These are phyloP conservation scores for Teunomyces lycoperdinae DNA, from an alignment of 805 yeast genomes.

Conservation along the genomic window DNA sequence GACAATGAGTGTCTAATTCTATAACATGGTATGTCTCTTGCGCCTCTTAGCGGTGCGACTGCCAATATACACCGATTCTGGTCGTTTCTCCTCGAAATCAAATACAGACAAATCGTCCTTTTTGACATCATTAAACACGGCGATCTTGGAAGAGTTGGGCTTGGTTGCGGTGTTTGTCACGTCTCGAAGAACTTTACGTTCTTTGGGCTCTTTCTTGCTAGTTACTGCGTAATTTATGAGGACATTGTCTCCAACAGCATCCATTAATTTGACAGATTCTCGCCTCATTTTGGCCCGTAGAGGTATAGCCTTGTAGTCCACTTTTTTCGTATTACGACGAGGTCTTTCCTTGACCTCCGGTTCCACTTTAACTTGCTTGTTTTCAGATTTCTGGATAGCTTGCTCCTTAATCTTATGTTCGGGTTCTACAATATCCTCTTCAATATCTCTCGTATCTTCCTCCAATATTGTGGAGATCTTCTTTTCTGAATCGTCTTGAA, in stretches of 20 bases:
- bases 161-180: slow-evolving; percentile 2
- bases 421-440: background rate
- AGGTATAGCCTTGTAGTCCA: slow-evolving; percentile 69
- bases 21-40: slow-evolving; percentile 7
- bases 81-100: slow-evolving; percentile 8
- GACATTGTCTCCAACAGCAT: slow-evolving; percentile 49
- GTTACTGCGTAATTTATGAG: slow-evolving; percentile 12
- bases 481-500: background rate
- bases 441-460: background rate
- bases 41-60: slow-evolving; percentile 14
- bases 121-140: slow-evolving; percentile 25
- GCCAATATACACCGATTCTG: slow-evolving; percentile 6
- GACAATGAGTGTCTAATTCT: slow-evolving; percentile 88
- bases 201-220: slow-evolving; percentile 1
- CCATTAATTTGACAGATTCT: slow-evolving; percentile 55
- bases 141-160: background rate
- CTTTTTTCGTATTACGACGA: slow-evolving; percentile 52
- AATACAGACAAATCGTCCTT: slow-evolving; percentile 7
- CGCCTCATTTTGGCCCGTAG: slow-evolving; percentile 68
- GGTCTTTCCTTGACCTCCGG: slow-evolving; percentile 23
- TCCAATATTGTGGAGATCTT: slow-evolving; percentile 1
- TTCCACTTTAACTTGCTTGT: background rate
- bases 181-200: slow-evolving; percentile 4
- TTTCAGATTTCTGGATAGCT: background rate
- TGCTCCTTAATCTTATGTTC: background rate